Evolutionary conservation across 208 protist species (phyloP).

Genomic region (Acanthamoeba healyi): DNA sequence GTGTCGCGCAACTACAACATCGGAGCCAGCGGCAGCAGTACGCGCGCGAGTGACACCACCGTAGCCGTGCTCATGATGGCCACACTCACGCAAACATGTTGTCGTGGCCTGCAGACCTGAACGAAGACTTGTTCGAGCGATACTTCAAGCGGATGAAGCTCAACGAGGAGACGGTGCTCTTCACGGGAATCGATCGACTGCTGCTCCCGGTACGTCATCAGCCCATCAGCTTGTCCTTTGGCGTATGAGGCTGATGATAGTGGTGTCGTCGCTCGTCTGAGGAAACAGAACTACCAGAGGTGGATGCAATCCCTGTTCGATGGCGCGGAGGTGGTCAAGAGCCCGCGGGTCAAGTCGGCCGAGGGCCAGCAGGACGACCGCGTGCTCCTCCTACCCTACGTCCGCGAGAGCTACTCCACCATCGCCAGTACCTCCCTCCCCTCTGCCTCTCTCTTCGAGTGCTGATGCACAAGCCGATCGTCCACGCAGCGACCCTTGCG

Average conservation of each 20-base stretch:
- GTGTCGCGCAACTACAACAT: conserved; percentile 81
- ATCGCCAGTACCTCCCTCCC: not conserved
- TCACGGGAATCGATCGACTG: not conserved
- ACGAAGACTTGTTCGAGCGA: not conserved
- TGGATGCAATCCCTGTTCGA: not conserved
- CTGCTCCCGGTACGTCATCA: not conserved
- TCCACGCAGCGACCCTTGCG: not conserved
- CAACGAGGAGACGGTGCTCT: conserved; percentile 55
- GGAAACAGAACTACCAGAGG: not conserved
- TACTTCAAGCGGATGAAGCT: conserved; percentile 73
- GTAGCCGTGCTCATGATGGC: too few species aligned
- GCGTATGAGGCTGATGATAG: not conserved
- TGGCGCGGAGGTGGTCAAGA: not conserved
- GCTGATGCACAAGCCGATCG: too few species aligned
- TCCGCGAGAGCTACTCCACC: not conserved
- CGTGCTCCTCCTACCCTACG: not conserved
- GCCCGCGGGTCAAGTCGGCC: not conserved
- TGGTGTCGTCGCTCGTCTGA: not conserved
- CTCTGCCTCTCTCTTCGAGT: too few species aligned
- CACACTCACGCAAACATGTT: not conserved
- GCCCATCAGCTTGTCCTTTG: not conserved
- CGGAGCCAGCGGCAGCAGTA: conserved; percentile 71
- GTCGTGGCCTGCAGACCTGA: not conserved
- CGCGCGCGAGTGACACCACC: too few species aligned
- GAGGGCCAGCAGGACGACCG: not conserved